These are phyloP conservation scores for Aspergillus pseudonomiae DNA, from an alignment of 2,329 filamentous ascomycete species.

Conservation along the genomic window DNA sequence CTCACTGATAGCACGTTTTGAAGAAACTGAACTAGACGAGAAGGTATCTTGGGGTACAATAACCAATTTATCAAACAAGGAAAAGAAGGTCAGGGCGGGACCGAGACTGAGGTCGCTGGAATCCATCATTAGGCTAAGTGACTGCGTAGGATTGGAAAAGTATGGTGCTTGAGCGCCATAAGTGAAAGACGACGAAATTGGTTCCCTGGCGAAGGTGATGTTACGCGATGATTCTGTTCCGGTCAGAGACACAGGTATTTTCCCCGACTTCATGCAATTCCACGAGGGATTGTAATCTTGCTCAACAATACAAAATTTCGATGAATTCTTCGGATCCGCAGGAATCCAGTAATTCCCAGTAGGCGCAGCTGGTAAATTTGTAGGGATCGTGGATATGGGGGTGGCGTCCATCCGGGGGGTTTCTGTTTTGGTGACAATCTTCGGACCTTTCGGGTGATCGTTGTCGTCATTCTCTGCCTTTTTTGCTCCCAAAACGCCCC, in stretches of 20 bases:
- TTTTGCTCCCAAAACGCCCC: slow-evolving; percentile 54
- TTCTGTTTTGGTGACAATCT: slow-evolving; percentile 52
- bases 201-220: slow-evolving; percentile 44
- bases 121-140: slow-evolving; percentile 60
- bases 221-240: slow-evolving; percentile 29
- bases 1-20: slow-evolving; percentile 33
- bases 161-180: slow-evolving; percentile 67
- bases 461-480: slow-evolving; percentile 35
- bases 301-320: slow-evolving; percentile 53
- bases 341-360: slow-evolving; percentile 55
- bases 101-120: slow-evolving; percentile 59
- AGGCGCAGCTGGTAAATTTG: slow-evolving; percentile 49
- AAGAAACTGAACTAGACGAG: slow-evolving; percentile 28
- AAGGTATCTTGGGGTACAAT: slow-evolving; percentile 50
- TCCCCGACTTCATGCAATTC: slow-evolving; percentile 48
- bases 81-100: slow-evolving; percentile 66
- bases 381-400: slow-evolving; percentile 50
- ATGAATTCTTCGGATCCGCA: slow-evolving; percentile 50
- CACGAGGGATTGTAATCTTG: slow-evolving; percentile 52
- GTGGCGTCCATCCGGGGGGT: slow-evolving; percentile 55
- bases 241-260: slow-evolving; percentile 38
- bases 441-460: slow-evolving; percentile 25
- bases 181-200: slow-evolving; percentile 46
- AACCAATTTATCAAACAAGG: slow-evolving; percentile 66
- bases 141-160: slow-evolving; percentile 46